Percentiles rank a stretch among this genome's conserved stretches.
phyloP scores from a whole-genome alignment of 768 basidiomycete genomes.

The Russula sp. region DNA sequence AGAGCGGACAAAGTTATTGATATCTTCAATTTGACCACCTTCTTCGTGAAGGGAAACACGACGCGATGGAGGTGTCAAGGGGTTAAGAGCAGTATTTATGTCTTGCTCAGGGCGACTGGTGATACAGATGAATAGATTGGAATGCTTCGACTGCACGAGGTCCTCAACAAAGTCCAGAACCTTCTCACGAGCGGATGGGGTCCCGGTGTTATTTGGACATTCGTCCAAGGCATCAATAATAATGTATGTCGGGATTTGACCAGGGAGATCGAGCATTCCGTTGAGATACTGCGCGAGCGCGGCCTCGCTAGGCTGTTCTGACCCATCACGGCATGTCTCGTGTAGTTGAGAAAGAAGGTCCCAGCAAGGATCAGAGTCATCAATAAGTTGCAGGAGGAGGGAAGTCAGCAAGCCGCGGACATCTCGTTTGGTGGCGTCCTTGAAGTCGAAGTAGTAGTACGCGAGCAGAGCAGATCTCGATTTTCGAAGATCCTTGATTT shows the following conservation, averaged over 20 bases:
- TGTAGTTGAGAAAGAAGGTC: neutral
- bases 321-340: neutral
- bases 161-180: neutral
- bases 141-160: neutral
- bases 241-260: neutral
- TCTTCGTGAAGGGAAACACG: slow-evolving; percentile 1
- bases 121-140: neutral
- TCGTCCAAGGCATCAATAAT: neutral
- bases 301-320: neutral
- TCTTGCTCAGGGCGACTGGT: slow-evolving; percentile 1
- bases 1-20: neutral
- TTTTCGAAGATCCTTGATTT: neutral
- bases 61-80: neutral
- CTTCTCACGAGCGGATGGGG: neutral
- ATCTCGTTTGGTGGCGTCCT: neutral
- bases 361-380: neutral
- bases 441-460: neutral
- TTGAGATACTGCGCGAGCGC: neutral
- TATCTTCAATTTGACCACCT: neutral
- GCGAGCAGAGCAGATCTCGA: neutral
- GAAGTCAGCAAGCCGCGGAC: neutral
- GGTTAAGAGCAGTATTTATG: neutral
- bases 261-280: neutral
- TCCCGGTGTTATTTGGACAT: neutral
- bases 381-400: neutral